A percentile compares a stretch with the other conserved stretches of the same genome.
Evolutionary conservation across 2,329 filamentous ascomycete species (phyloP).

Genomic region (Aspergillus sp.): DNA sequence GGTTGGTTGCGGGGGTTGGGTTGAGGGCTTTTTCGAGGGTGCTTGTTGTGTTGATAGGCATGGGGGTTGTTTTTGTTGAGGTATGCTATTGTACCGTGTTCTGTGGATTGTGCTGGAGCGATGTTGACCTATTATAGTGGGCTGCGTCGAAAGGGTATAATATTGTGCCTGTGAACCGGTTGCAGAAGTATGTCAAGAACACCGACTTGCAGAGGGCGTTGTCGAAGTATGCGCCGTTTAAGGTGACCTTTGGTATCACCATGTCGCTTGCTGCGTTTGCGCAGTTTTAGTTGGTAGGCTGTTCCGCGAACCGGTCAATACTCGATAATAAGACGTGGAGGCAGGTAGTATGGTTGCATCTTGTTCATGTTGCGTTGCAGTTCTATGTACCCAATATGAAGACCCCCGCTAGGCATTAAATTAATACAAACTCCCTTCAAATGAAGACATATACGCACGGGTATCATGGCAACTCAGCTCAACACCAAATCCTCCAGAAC

Average conservation of each 20-base stretch:
- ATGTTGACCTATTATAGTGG: slow-evolving; percentile 25
- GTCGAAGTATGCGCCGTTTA: slow-evolving; percentile 37
- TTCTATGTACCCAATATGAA: background rate
- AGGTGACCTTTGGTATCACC: slow-evolving; percentile 40
- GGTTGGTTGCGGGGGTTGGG: slow-evolving; percentile 37
- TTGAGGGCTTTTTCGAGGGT: slow-evolving; percentile 40
- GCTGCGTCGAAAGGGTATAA: slow-evolving; percentile 43
- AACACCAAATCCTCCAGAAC: slow-evolving; percentile 69
- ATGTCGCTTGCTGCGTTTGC: slow-evolving; percentile 43
- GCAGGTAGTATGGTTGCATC: too few species aligned
- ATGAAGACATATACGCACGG: slow-evolving; percentile 14
- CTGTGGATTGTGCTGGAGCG: background rate
- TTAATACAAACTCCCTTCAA: background rate
- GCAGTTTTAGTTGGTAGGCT: slow-evolving; percentile 23
- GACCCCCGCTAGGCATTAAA: background rate
- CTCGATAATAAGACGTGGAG: background rate
- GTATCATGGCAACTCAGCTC: slow-evolving; percentile 30
- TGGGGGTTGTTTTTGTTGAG: slow-evolving; percentile 40
- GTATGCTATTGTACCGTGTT: slow-evolving; percentile 16
- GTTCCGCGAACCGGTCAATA: background rate
- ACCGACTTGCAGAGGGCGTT: slow-evolving; percentile 34
- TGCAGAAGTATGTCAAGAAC: slow-evolving; percentile 37
- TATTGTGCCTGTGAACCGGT: slow-evolving; percentile 33
- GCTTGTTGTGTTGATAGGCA: slow-evolving; percentile 37
- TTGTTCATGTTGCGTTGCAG: too few species aligned